Base-by-base conservation (phyloP, 2,329 filamentous ascomycete genomes). In the Penicillium hordei region DNA sequence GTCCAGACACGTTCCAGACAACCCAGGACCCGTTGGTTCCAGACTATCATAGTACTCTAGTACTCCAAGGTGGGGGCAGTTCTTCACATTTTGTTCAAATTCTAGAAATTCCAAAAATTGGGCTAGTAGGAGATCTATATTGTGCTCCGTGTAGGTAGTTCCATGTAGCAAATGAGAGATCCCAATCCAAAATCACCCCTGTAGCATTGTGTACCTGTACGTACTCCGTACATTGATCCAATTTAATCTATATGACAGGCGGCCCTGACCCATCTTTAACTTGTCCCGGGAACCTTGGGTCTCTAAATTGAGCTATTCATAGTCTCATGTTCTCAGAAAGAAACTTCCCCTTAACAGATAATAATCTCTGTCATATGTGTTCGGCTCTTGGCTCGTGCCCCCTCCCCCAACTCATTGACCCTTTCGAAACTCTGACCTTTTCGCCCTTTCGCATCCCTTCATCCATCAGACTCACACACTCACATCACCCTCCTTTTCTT, bases 271-370 rank as follows among this genome's bases (percentile, higher is more conserved):
- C 56, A 57, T 52, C 56, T 50, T 34, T 25, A 42, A 36, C 43
- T 39, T 36, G 23, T 40, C 10, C 45, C 27, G 13, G 52, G 61
- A 63, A 61, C 65, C 63, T 59, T 60, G 62, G 62, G 48, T 64
- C 58, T 62, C 9, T 19, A 15, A 10, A 45, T 10, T 25, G 33
- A 29, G 48, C 57, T 54, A 54, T 57, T 46, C 55, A 55, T 58
- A 58, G 55, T 27, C 39, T 10, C 4, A 19, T 19, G 6, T 19
- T 42, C 36, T 13, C 29, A 17, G 44, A 42, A 52, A 43, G 15
- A 15, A 49, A 17, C 17, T 23, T 45, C 42, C 33, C 43, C 38
- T 51, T 29, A 42, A 42, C n/a, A 27, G n/a, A 31, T 17, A 36
- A 43, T 52, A 19, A 42, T 39, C 39, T 44, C 51, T 49, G 44